Evolutionary conservation across 2,329 filamentous ascomycete genomes (phyloP), one percentile per base, ranked within the genome.

Genomic region (Metarhizium robertsii): DNA sequence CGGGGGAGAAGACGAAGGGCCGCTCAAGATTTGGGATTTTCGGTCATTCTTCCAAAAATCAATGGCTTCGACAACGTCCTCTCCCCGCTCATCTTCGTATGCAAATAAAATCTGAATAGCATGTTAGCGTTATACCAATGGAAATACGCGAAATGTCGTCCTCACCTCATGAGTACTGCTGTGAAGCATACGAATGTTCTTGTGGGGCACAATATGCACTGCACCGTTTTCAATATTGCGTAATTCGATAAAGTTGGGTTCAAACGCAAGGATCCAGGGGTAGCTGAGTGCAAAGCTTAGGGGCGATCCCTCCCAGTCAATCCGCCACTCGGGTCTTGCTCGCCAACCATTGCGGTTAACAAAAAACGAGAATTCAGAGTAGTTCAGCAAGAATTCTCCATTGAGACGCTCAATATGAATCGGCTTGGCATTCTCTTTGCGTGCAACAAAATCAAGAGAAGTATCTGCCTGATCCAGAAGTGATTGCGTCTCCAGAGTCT

Each of bases 291-390:
- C 94, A 71, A 99, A 99, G 56, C 86, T 87, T 65, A 90, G 87
- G 45, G 94, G 94, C 48, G 85, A 89, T 55, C 94, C 94, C 75
- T 99, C 94, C 94, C 94, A 99, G 60, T 92, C 88, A 67, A 99
- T 96, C 65, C 88, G 86, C 94, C 94, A 99, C 71, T 99, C 94
- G 5, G 92, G 91, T 65, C 92, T 82, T 54, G 92, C 92, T 60
- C 94, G 85, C 94, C 94, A 99, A 42, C 94, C 94, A 70, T 99
- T 97, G 65, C 94, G 85, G 73, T 99, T 97, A 68, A 99, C 94
- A 66, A 97, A 99, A 82, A 99, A 99, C 13, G 90, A 96, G 73
- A 96, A 99, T 70, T 99, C 94, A 4, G 90, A 94, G 74, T 99
- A 99, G 72, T 96, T 97, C 60, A 99, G 85, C 62, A 99, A 73